phyloP scores from a whole-genome alignment of 257 asterid species.

The Ballota nigra region DNA sequence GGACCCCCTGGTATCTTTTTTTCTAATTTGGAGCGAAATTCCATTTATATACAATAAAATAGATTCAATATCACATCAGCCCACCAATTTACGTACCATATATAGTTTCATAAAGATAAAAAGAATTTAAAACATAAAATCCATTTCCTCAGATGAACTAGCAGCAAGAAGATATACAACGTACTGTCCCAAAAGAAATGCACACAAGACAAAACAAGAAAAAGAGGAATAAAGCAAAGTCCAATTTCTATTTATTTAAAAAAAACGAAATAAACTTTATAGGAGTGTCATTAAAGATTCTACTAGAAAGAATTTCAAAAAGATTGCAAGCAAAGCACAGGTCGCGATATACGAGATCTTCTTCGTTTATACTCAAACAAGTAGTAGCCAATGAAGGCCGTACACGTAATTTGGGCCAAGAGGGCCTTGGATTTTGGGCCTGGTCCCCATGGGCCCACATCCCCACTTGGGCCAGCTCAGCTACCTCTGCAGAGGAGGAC shows the following conservation, averaged over 20 bases:
- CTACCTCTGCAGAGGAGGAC: constrained; percentile 22
- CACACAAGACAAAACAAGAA: not conserved
- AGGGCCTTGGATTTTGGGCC: constrained; percentile 26
- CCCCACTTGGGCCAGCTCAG: constrained; percentile 30
- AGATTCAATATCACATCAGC: not conserved
- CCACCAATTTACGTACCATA: not conserved
- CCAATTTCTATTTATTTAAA: not conserved
- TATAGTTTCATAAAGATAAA: not conserved
- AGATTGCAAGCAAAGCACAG: constrained; percentile 19
- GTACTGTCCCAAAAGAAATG: not conserved
- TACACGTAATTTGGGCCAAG: constrained; percentile 22
- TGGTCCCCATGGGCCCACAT: constrained; percentile 28
- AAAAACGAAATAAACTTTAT: not conserved
- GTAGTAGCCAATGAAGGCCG: constrained; percentile 18
- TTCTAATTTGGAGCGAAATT: not conserved
- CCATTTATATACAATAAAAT: not conserved
- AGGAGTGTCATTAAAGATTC: constrained; percentile 17
- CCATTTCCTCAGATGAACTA: not conserved
- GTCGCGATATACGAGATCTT: constrained; percentile 41
- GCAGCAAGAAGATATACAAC: not conserved
- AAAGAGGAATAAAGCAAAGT: not conserved
- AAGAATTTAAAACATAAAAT: not conserved
- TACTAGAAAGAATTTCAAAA: constrained; percentile 14
- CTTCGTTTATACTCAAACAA: constrained; percentile 30
- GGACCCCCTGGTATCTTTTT: not conserved